phyloP scores from a whole-genome alignment of 352 stramenopile genomes.

The Globisporangium viniferum region DNA sequence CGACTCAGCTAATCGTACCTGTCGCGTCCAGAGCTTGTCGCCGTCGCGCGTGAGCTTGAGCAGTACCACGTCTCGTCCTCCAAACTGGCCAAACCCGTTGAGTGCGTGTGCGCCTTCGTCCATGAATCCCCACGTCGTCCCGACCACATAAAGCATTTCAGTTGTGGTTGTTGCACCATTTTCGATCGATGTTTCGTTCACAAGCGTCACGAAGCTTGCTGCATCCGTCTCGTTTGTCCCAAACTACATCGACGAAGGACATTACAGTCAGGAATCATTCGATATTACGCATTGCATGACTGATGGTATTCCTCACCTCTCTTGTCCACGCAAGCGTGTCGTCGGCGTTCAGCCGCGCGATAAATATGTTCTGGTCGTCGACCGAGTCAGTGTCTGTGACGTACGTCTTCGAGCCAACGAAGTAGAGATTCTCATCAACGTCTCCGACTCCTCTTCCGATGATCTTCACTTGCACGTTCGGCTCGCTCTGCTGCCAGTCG shows the following conservation, averaged over 20 bases:
- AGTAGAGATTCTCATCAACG: constrained; percentile 47
- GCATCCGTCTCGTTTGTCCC: constrained; percentile 50
- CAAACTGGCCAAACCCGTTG: constrained; percentile 69
- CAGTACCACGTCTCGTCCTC: constrained; percentile 65
- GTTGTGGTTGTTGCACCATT: constrained; percentile 9
- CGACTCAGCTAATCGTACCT: constrained; percentile 24
- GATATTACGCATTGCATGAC: neutral
- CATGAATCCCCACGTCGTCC: constrained; percentile 67
- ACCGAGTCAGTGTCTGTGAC: constrained; percentile 15
- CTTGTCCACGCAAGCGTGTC: constrained; percentile 47
- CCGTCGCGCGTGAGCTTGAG: constrained; percentile 49
- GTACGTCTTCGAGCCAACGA: constrained; percentile 49
- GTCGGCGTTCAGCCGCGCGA: constrained; percentile 41
- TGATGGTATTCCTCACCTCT: constrained; percentile 26
- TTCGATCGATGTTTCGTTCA: constrained; percentile 37
- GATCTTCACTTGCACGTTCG: constrained; percentile 35
- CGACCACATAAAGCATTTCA: constrained; percentile 55
- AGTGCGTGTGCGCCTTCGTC: constrained; percentile 66
- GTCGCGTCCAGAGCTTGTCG: constrained; percentile 60
- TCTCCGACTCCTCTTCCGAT: constrained; percentile 36
- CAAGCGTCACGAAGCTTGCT: constrained; percentile 45
- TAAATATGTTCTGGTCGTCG: constrained; percentile 49
- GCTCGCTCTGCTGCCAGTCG: constrained; percentile 50
- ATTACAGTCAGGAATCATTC: neutral
- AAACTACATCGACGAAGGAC: constrained; percentile 30